Evolutionary conservation across 306 rosid genomes (phyloP), one percentile per base, ranked within the genome.

Genomic region (Rosa multiflora): DNA sequence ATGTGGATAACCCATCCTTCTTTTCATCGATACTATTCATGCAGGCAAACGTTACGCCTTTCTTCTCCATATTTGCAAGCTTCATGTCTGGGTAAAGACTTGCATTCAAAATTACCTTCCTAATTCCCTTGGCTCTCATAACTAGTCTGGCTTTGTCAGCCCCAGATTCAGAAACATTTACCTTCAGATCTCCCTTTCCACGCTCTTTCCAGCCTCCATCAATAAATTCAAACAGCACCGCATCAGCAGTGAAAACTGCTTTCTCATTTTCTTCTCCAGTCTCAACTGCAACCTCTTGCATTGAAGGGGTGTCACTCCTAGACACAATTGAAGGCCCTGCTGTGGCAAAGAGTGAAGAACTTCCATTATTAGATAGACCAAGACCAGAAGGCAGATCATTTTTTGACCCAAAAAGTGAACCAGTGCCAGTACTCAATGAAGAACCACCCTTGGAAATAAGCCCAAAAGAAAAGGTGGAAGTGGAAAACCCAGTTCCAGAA

Each of bases 161-260:
- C 69, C 81, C 92, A 39, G 85, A 73, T 8, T 86, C 82, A 44
- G 93, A 76, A 29, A 89, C 91, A 77, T 95, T 95, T 46, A 95
- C 87, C 78, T 84, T 95, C 79, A 95, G 64, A 81, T 93, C 99
- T 32, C 99, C 99, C 81, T 95, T 95, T 44, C 99, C 99, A 11
- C 98, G 92, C 82, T 95, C 99, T 88, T 93, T 95, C 99, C 99
- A 95, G 48, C 96, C 87, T 61, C 91, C 90, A 69, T 89, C 94
- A 0, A 62, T 85, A 75, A 87, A 95, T 70, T 95, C 99, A 42
- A 92, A 95, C 82, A 95, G 73, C 29, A 83, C 78, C 2, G 98
- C 92, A 62, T 91, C 95, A 20, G 99, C 96, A 80, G 76, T 84
- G 62, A 95, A 95, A 78, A 88, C 87, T 5, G 69, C 90, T 67